A percentile compares a stretch with the other conserved stretches of the same genome.
These are phyloP conservation scores for Penicillium sp. DNA, from an alignment of 2,329 filamentous ascomycete species.

Conservation along the genomic window DNA sequence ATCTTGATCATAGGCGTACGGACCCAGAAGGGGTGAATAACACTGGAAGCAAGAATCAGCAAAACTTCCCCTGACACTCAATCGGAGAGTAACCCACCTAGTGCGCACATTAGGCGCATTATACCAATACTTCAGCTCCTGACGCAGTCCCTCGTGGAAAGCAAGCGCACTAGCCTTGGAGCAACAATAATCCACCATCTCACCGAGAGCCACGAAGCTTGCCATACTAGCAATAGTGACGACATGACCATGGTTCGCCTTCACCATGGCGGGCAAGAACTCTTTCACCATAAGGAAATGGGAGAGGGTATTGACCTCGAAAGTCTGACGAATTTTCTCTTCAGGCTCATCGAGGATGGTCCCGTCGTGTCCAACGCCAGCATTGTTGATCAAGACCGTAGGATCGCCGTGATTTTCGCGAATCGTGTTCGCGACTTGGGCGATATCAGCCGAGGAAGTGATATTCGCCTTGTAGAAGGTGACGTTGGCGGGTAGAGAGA, in stretches of 20 bases:
- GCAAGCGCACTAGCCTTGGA: conserved; percentile 53
- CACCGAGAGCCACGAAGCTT: conserved; percentile 47
- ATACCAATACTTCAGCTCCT: conserved; percentile 39
- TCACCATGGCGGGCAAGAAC: conserved; percentile 53
- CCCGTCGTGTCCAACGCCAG: conserved; percentile 48
- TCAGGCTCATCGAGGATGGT: conserved; percentile 49
- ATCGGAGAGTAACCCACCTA: conserved; percentile 22
- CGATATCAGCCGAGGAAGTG: conserved; percentile 33
- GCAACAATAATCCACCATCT: conserved; percentile 53
- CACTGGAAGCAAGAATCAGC: conserved; percentile 16
- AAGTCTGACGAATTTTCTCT: conserved; percentile 46
- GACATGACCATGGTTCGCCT: conserved; percentile 54
- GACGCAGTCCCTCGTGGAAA: conserved; percentile 51
- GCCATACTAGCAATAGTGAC: conserved; percentile 56
- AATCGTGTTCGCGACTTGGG: conserved; percentile 37
- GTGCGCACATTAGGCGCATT: conserved; percentile 39
- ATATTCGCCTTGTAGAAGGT: conserved; percentile 40
- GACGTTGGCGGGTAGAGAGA: conserved; percentile 32
- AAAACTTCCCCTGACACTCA: neutral
- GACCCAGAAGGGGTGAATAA: conserved; percentile 45
- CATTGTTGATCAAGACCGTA: conserved; percentile 51
- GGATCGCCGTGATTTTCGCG: conserved; percentile 43
- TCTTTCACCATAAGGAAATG: conserved; percentile 52
- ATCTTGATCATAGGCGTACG: conserved; percentile 47
- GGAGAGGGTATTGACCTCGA: conserved; percentile 53